phyloP scores from a whole-genome alignment of 2,329 filamentous ascomycete species.

The Paracorniculantispora psalliotae region DNA sequence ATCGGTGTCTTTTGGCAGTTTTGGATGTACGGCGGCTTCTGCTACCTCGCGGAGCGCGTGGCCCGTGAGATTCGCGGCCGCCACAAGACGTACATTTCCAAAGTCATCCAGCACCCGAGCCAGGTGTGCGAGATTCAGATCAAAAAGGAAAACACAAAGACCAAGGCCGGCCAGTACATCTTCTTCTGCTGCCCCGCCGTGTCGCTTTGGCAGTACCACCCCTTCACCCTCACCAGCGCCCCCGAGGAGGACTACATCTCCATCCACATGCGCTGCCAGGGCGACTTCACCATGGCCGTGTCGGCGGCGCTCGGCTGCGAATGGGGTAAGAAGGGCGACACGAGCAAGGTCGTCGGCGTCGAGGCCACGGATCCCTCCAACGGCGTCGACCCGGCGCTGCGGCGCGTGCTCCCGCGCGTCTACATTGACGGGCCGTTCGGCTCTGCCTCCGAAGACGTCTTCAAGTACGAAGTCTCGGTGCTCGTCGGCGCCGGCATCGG shows the following conservation, averaged over 20 bases:
- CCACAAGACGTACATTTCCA: conserved; percentile 81
- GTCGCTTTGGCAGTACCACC: conserved; percentile 84
- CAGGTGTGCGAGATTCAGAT: conserved; percentile 89
- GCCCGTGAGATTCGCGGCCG: conserved; percentile 73
- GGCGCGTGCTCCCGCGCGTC: conserved; percentile 69
- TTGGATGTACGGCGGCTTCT: conserved; percentile 79
- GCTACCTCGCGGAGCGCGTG: conserved; percentile 74
- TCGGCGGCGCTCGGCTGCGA: conserved; percentile 71
- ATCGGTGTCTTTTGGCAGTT: conserved; percentile 84
- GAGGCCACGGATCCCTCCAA: conserved; percentile 49
- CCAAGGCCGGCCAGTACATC: conserved; percentile 78
- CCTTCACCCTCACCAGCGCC: conserved; percentile 79
- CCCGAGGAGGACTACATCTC: conserved; percentile 89
- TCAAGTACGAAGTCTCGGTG: conserved; percentile 78
- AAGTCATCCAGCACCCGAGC: conserved; percentile 84
- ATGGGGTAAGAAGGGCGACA: conserved; percentile 49
- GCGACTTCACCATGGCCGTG: conserved; percentile 71
- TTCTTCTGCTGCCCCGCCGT: conserved; percentile 84
- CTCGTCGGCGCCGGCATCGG: conserved; percentile 81
- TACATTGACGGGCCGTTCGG: conserved; percentile 85
- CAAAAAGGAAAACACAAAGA: conserved; percentile 83
- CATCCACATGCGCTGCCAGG: conserved; percentile 77
- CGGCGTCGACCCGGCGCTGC: conserved; percentile 62
- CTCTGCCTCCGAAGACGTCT: conserved; percentile 81
- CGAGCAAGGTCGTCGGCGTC: conserved; percentile 65